Percentiles rank a stretch among this genome's conserved stretches.
These are phyloP conservation scores for Coniferiporia sulphurascens DNA, from an alignment of 1,284 basidiomycete genomes.

Conservation along the genomic window DNA sequence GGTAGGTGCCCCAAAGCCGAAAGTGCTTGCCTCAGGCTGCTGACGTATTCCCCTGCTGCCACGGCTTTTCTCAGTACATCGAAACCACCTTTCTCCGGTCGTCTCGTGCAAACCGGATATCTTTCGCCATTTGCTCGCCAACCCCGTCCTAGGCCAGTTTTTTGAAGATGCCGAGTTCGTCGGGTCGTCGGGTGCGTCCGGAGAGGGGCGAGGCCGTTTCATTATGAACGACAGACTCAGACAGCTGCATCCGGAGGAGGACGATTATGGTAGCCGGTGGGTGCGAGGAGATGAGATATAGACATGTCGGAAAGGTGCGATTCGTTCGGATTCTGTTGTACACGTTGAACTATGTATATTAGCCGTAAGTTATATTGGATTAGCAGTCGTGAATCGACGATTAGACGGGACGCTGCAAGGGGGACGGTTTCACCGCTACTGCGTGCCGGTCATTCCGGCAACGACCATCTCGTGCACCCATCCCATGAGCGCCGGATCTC, in stretches of 20 bases:
- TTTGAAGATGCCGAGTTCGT: constrained; percentile 30
- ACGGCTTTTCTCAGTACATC: neutral
- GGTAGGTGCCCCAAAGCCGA: too few species aligned
- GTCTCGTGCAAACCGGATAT: neutral
- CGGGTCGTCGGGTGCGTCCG: neutral
- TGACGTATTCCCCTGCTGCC: neutral
- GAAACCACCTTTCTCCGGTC: neutral
- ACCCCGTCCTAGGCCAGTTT: constrained; percentile 28
- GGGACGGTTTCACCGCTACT: neutral
- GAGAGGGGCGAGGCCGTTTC: constrained; percentile 16
- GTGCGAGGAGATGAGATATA: neutral
- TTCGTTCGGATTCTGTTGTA: neutral
- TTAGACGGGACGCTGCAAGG: too few species aligned
- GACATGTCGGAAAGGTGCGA: neutral
- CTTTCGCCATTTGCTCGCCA: constrained; percentile 19
- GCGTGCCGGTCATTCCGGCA: constrained; percentile 30
- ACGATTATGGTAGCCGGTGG: constrained; percentile 8
- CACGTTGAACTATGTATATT: neutral
- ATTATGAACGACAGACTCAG: constrained; percentile 15
- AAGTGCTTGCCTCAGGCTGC: neutral
- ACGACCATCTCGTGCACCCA: constrained; percentile 81
- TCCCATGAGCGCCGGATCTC: constrained; percentile 63
- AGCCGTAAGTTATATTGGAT: neutral
- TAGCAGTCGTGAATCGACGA: too few species aligned
- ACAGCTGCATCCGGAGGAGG: constrained; percentile 19